A percentile compares a stretch with the other conserved stretches of the same genome.
phyloP scores from a whole-genome alignment of 345 rosid genomes.

The Populus deltoides region DNA sequence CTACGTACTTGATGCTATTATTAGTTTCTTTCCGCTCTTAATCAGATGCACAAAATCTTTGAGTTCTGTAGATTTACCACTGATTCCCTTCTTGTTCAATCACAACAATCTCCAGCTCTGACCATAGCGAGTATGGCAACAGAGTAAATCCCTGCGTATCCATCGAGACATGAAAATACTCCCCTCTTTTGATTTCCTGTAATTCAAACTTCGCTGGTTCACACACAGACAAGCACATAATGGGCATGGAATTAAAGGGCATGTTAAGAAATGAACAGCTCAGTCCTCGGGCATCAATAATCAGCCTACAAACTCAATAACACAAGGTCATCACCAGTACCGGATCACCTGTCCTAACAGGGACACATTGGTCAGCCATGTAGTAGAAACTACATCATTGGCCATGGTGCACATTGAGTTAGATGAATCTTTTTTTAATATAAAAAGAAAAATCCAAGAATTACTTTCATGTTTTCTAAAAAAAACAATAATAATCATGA shows the following conservation, averaged over 20 bases:
- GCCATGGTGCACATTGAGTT: no score
- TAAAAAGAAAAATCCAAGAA: no score
- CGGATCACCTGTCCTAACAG: not conserved
- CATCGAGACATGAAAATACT: not conserved
- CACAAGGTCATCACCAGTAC: not conserved
- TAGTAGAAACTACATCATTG: not conserved
- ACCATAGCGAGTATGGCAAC: not conserved
- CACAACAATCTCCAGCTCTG: no score
- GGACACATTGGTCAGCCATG: not conserved
- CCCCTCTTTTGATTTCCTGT: not conserved
- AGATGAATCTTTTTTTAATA: no score
- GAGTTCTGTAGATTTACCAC: not conserved
- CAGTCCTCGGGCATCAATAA: not conserved
- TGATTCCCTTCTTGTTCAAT: no score
- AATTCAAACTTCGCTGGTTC: not conserved
- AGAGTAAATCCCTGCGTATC: not conserved
- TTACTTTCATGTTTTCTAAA: no score
- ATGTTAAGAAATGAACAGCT: not conserved
- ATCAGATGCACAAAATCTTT: not conserved
- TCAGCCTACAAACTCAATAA: not conserved
- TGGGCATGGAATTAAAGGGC: not conserved
- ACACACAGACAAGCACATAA: not conserved
- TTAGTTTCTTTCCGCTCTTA: not conserved
- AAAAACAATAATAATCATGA: no score
- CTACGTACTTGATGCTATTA: not conserved